phyloP scores from a whole-genome alignment of 2,329 filamentous ascomycete genomes.

The Fusarium denticulatum region DNA sequence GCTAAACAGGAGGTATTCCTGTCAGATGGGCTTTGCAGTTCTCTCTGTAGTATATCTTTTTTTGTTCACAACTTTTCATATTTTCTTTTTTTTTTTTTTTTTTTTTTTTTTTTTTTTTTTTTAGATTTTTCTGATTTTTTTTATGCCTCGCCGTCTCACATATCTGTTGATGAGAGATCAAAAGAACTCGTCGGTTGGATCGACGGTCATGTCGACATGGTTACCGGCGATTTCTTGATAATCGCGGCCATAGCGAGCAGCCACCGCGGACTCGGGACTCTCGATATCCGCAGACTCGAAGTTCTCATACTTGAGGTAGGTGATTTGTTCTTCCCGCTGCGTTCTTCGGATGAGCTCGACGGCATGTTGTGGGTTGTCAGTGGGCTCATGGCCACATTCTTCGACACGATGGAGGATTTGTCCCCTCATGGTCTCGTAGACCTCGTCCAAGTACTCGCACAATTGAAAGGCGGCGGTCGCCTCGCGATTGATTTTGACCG shows the following conservation, averaged over 20 bases:
- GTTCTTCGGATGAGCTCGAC: conserved; percentile 3
- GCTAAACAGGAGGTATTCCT: not conserved
- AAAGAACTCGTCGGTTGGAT: not conserved
- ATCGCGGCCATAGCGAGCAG: not conserved
- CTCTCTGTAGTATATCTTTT: not conserved
- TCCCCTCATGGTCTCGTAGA: not conserved
- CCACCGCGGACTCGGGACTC: conserved; percentile 3
- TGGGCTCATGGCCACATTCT: not conserved
- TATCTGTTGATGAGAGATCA: not conserved
- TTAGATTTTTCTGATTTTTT: not conserved
- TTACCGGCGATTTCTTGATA: not conserved
- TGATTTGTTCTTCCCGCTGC: not conserved
- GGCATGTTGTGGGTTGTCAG: not conserved
- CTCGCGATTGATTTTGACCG: not conserved
- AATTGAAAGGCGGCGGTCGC: not conserved
- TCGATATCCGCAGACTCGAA: not conserved
- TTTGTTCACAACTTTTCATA: too few relatives aligned
- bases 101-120: not conserved
- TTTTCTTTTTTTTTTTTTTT: not conserved
- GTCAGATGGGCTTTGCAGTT: not conserved
- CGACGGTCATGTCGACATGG: not conserved
- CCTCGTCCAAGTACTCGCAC: not conserved
- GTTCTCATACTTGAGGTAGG: not conserved
- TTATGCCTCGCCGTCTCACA: not conserved
- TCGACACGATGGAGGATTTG: not conserved